These are phyloP conservation scores for Peniophora sp. DNA, from an alignment of 1,284 basidiomycete genomes.

Conservation along the genomic window DNA sequence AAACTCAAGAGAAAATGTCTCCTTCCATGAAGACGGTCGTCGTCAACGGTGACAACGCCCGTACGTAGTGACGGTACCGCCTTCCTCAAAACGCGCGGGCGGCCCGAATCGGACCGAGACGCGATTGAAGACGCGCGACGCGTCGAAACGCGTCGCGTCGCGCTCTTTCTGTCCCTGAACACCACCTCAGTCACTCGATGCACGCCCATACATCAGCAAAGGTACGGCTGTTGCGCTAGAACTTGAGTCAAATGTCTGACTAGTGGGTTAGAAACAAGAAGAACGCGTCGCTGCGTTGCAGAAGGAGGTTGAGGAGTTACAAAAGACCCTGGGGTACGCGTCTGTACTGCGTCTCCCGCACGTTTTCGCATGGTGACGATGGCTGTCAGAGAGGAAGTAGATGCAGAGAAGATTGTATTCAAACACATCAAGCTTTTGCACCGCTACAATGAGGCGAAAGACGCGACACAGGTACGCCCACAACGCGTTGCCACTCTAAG, in stretches of 20 bases:
- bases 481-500: neutral
- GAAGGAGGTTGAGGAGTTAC: slow-evolving; percentile 41
- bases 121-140: no score
- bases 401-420: slow-evolving; percentile 60
- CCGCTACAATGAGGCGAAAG: slow-evolving; percentile 74
- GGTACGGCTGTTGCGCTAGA: neutral
- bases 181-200: neutral
- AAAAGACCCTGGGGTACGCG: slow-evolving; percentile 46
- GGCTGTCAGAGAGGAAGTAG: slow-evolving; percentile 33
- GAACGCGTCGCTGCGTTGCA: slow-evolving; percentile 43
- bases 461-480: slow-evolving; percentile 65
- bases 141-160: neutral
- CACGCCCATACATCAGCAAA: neutral
- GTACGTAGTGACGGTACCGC: no score
- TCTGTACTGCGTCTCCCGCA: neutral
- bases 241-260: neutral
- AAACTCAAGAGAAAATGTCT: no score
- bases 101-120: no score
- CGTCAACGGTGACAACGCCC: no score
- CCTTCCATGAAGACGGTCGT: no score
- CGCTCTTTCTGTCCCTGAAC: neutral
- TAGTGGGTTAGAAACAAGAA: slow-evolving; percentile 39
- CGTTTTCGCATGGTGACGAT: neutral
- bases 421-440: slow-evolving; percentile 67
- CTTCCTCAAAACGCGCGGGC: no score